phyloP scores from a whole-genome alignment of 768 basidiomycete species.

The Tulasnella sp. region DNA sequence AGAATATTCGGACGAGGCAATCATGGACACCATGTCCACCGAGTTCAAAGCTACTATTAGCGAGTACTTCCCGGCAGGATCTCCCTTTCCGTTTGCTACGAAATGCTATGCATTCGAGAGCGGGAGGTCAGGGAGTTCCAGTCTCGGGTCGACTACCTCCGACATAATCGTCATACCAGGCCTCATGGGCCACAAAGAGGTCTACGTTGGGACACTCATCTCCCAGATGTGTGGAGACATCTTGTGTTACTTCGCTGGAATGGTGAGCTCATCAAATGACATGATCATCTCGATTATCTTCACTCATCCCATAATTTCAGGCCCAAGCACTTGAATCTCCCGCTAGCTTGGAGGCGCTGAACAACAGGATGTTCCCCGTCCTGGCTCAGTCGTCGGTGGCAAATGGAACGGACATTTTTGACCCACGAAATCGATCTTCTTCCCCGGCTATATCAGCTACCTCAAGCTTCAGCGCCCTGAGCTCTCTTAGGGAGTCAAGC shows the following conservation, averaged over 20 bases:
- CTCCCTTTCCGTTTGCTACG: slow-evolving; percentile 65
- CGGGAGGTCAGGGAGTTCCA: slow-evolving; percentile 39
- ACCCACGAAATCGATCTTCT: background rate
- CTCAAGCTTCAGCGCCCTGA: background rate
- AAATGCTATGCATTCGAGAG: slow-evolving; percentile 83
- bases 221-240: slow-evolving; percentile 84
- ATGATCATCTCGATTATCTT: background rate
- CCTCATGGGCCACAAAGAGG: slow-evolving; percentile 75
- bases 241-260: slow-evolving; percentile 68
- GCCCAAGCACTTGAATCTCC: slow-evolving; percentile 70
- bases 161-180: slow-evolving; percentile 68
- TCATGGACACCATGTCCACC: slow-evolving; percentile 41
- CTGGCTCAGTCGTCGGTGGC: slow-evolving; percentile 19
- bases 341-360: slow-evolving; percentile 71
- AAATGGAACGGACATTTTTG: background rate
- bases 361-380: slow-evolving; percentile 26
- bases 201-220: slow-evolving; percentile 79
- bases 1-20: slow-evolving; percentile 42
- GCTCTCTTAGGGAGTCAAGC: background rate
- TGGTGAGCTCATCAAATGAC: slow-evolving; percentile 42
- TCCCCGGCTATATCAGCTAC: background rate
- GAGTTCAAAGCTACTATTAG: slow-evolving; percentile 56
- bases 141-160: slow-evolving; percentile 40
- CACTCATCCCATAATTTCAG: slow-evolving; percentile 30
- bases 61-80: slow-evolving; percentile 54